These are phyloP conservation scores for Diaporthe eres DNA, from an alignment of 2,329 filamentous ascomycete genomes.

Conservation along the genomic window DNA sequence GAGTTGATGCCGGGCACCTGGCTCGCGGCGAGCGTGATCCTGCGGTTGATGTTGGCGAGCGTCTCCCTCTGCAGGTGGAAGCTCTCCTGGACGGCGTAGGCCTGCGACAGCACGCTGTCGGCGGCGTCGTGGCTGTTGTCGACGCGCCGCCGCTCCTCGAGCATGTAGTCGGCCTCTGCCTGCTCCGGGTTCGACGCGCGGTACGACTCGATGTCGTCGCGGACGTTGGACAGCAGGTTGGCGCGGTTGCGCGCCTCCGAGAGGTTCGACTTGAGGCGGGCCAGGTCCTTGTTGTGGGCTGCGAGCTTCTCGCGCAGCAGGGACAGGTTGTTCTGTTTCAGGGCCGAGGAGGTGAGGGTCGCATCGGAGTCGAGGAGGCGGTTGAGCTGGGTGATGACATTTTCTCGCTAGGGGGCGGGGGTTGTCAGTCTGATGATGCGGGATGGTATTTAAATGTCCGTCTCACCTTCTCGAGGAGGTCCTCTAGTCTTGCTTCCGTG, in stretches of 20 bases:
- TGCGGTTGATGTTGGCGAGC: slow-evolving; percentile 87
- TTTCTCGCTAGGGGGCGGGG: slow-evolving; percentile 77
- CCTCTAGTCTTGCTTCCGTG: slow-evolving; percentile 85
- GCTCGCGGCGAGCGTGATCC: slow-evolving; percentile 90
- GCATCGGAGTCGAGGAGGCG: slow-evolving; percentile 95
- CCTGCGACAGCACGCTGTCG: slow-evolving; percentile 92
- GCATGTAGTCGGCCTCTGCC: slow-evolving; percentile 96
- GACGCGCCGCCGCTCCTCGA: slow-evolving; percentile 86
- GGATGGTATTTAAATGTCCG: not conserved
- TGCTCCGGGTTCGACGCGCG: slow-evolving; percentile 84
- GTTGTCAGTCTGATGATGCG: slow-evolving; percentile 38
- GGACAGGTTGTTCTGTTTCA: slow-evolving; percentile 97
- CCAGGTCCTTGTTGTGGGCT: slow-evolving; percentile 87
- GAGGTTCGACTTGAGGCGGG: slow-evolving; percentile 80
- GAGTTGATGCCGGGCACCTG: slow-evolving; percentile 94
- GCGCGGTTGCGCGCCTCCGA: slow-evolving; percentile 85
- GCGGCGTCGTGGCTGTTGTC: slow-evolving; percentile 92
- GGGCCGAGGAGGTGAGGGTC: slow-evolving; percentile 85
- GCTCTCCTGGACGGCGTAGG: slow-evolving; percentile 95
- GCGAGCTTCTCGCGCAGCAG: slow-evolving; percentile 91
- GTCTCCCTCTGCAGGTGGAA: slow-evolving; percentile 91
- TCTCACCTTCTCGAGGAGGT: slow-evolving; percentile 83
- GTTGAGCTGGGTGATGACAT: slow-evolving; percentile 83
- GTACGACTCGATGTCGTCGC: slow-evolving; percentile 92
- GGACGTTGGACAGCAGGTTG: slow-evolving; percentile 91